phyloP scores from a whole-genome alignment of 331 rosid genomes.

The Quercus phellos region DNA sequence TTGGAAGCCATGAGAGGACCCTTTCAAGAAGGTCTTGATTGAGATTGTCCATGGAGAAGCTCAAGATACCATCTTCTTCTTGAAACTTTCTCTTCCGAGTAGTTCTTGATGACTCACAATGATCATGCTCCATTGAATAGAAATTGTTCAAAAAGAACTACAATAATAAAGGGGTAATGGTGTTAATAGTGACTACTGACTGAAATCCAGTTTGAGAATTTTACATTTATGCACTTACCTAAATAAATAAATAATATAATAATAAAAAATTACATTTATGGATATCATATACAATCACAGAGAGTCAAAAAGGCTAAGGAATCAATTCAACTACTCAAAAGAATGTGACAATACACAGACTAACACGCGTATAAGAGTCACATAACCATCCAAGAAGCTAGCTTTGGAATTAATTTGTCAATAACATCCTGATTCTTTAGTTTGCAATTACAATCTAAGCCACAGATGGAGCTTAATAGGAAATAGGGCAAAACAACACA shows the following conservation, averaged over 20 bases:
- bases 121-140: slow-evolving; percentile 42
- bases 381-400: neutral
- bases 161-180: slow-evolving; percentile 15
- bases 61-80: slow-evolving; percentile 35
- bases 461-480: neutral
- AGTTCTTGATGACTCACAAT: slow-evolving; percentile 17
- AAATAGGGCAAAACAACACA: neutral
- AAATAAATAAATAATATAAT: too few species aligned
- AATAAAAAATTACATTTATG: neutral
- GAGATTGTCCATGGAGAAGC: slow-evolving; percentile 62
- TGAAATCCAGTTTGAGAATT: neutral
- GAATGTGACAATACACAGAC: neutral
- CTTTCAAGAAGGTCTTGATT: slow-evolving; percentile 84
- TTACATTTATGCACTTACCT: neutral
- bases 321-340: neutral
- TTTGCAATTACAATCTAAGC: neutral
- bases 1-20: slow-evolving; percentile 91
- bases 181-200: neutral
- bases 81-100: slow-evolving; percentile 62
- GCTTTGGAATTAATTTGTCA: too few species aligned
- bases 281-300: neutral
- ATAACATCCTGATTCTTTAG: neutral
- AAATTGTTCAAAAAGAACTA: slow-evolving; percentile 37
- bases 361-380: slow-evolving; percentile 4
- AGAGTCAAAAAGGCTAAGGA: slow-evolving; percentile 3